phyloP scores from a whole-genome alignment of 1,284 basidiomycete genomes.

The Moniliella sp. region DNA sequence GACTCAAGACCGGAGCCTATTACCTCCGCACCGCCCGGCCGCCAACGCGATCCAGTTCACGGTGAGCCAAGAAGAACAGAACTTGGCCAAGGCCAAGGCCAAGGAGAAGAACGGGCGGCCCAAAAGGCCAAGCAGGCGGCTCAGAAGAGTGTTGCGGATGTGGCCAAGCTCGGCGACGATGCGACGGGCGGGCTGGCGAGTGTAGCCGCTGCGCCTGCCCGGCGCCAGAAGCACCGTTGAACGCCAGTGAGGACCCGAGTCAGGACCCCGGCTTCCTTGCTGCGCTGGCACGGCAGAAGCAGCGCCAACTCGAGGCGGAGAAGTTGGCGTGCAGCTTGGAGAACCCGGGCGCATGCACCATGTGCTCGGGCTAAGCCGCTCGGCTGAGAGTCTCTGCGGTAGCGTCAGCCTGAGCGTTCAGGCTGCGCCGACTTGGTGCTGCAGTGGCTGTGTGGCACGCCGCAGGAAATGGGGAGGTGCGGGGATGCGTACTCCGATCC shows the following conservation, averaged over 20 bases:
- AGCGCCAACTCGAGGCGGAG: slow-evolving; percentile 58
- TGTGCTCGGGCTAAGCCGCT: slow-evolving; percentile 9
- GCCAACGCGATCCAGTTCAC: slow-evolving; percentile 96
- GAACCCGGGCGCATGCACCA: slow-evolving; percentile 44
- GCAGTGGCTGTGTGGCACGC: background rate
- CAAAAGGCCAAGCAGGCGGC: slow-evolving; percentile 34
- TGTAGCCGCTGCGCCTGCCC: too few relatives aligned
- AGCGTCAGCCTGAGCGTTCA: too few relatives aligned
- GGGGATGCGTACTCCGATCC: background rate
- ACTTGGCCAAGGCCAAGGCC: slow-evolving; percentile 45
- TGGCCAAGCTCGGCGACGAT: too few relatives aligned
- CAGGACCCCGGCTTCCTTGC: slow-evolving; percentile 48
- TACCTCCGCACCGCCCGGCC: slow-evolving; percentile 86
- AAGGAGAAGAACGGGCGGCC: too few relatives aligned
- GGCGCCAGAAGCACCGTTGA: too few relatives aligned
- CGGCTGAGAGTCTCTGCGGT: too few relatives aligned
- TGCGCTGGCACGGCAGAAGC: slow-evolving; percentile 50
- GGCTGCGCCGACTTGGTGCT: background rate
- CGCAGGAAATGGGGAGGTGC: background rate
- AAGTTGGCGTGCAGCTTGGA: slow-evolving; percentile 61
- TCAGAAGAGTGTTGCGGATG: slow-evolving; percentile 2
- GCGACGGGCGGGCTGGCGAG: too few relatives aligned
- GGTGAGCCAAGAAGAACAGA: slow-evolving; percentile 55
- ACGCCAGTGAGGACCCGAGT: background rate
- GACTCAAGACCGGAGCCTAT: slow-evolving; percentile 66